Evolutionary conservation across 805 yeast species (phyloP), one percentile per base, ranked within the genome.

Genomic region (Metschnikowia dekortorum): DNA sequence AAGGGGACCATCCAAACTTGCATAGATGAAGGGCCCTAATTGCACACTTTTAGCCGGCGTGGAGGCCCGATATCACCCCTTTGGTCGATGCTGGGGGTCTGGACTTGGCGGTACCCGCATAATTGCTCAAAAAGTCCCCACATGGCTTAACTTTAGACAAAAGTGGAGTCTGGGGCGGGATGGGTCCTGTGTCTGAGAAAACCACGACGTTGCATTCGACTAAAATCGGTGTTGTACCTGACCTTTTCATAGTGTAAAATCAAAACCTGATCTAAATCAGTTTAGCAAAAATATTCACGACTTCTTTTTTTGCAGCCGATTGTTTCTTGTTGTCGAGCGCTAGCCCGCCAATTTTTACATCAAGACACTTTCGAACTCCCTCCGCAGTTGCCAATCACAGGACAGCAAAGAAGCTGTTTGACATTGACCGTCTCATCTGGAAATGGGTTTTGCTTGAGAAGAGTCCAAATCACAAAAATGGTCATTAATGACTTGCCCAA

Each of bases 281-380:
- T 80, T 75, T 78, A 0, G 84, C 79, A 63, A 88, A 87, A 41
- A 77, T 81, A 22, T 72, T 63, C n/a, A 85, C 72, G 51, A 78
- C 82, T 44, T 73, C 72, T 53, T 75, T 79, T 50, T 78, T 80
- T 1, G 75, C 68, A 3, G 80, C 69, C 8, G 79, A 73, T 49
- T 74, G 76, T 18, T 70, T 74, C 44, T 53, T 54, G 8, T 75
- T 70, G 57, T 75, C 78, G 26, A 86, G 65, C 0, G 88, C 79
- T 47, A 90, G 70, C 0, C 92, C 81, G 16, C 88, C 86, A 6
- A 89, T 65, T 48, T 81, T 80, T 18, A 71, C 60, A 46, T 83
- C 87, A 4, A 94, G 69, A 99, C 99, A 94, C 67, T 94, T 94
- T 37, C 75, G 70, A 94, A 91, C 63, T 94, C 99, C 44, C 74